Conservation (phyloP, 1,139 yeast species). For the Pneumocystis sp. region DNA sequence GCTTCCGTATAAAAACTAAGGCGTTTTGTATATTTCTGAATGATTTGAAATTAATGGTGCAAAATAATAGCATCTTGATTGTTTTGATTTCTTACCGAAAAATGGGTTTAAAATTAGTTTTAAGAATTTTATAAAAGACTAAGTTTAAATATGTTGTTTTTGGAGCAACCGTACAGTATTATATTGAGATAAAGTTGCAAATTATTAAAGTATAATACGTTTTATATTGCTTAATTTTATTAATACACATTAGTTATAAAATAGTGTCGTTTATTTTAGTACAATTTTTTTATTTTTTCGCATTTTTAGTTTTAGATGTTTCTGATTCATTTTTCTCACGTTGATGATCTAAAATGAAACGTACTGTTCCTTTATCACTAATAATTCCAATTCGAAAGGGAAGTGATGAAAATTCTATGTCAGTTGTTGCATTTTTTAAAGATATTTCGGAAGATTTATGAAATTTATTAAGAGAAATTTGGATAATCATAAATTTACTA, state of each 20-base stretch:
- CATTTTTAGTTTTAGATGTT: background rate
- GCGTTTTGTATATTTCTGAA: background rate
- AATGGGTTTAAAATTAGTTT: background rate
- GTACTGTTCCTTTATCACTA: constrained; percentile 15
- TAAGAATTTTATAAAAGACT: background rate
- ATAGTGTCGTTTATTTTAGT: background rate
- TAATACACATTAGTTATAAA: background rate
- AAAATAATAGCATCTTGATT: background rate
- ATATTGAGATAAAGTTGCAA: background rate
- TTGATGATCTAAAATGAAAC: constrained; percentile 13
- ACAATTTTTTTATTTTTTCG: background rate
- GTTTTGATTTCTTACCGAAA: background rate
- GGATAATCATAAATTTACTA: constrained; percentile 10
- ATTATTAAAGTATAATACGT: background rate
- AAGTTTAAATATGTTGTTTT: background rate
- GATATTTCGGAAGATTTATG: constrained; percentile 2
- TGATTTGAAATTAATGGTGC: background rate
- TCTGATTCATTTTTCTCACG: constrained; percentile 3
- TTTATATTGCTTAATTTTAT: background rate
- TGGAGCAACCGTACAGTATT: background rate
- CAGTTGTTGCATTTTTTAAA: background rate
- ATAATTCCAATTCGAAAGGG: constrained; percentile 3
- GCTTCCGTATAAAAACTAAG: background rate
- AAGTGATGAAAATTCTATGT: constrained; percentile 1
- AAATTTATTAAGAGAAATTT: constrained; percentile 12